Base-by-base conservation (phyloP, 2,329 filamentous ascomycete species). In the Cladophialophora yegresii region DNA sequence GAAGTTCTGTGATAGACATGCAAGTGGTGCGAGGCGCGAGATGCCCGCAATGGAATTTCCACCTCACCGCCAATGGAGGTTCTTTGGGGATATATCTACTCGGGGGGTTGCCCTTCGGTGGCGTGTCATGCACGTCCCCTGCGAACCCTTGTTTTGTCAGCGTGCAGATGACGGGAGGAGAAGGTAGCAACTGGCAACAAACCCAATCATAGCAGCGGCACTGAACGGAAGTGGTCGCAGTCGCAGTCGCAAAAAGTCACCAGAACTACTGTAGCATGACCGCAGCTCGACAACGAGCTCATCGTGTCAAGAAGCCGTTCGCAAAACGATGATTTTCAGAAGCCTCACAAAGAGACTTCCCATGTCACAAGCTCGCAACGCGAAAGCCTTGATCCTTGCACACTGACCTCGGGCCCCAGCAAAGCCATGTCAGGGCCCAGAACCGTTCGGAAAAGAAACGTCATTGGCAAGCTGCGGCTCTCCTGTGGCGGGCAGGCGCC, bases 71-170 rank as follows among this genome's bases (percentile, higher is more conserved):
- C 59, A 66, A 55, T 60, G 20, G 50, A 45, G 43, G 58, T 54
- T n/a, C n/a, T n/a, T 36, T 8, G 28, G 30, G 26, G 56, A 62
- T 62, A 65, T 62, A 47, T 54, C 54, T 57, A 36, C 49, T 53
- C 20, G 47, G n/a, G 22, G 23, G 33, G 50, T 53, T 13, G 47
- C 62, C 54, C 51, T 45, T 33, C 50, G 56, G 57, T 13, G 55
- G 30, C 56, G 50, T 64, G 51, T 22, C 40, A 62, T 61, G 62
- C 65, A 62, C 43, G 50, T n/a, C 43, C 20, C 62, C 61, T 20
- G 20, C 50, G 51, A 45, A 33, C 43, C 61, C 49, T 58, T 55
- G 33, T 61, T 67, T 67, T 63, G 65, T 62, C 53, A 64, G 59
- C 62, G 51, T 60, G 55, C 62, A 60, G 36, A 50, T 23, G 49